Evolutionary conservation across 164 flowering plant species (phyloP).

Genomic region (Cinnamomum chago): DNA sequence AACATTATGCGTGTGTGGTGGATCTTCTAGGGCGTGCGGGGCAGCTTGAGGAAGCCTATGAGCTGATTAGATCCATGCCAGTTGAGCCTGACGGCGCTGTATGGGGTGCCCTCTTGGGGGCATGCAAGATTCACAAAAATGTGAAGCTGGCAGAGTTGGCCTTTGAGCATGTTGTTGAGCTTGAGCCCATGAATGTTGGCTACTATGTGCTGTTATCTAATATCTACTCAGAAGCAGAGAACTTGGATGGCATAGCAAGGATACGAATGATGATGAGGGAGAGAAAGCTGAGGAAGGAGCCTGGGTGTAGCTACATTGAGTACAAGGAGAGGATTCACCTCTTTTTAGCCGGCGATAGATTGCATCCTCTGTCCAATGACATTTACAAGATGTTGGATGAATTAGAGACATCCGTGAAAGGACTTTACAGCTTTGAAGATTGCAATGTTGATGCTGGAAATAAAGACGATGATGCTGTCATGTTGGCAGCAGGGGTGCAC

Average conservation of each 20-base stretch:
- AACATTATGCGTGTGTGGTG: constrained; percentile 79
- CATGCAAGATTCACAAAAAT: constrained; percentile 70
- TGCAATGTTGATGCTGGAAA: constrained; percentile 10
- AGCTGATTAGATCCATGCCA: constrained; percentile 55
- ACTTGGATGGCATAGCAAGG: constrained; percentile 50
- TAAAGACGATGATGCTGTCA: constrained; percentile 19
- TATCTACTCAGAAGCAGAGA: constrained; percentile 48
- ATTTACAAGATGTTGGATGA: constrained; percentile 51
- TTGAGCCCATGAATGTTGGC: constrained; percentile 75
- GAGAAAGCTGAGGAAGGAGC: constrained; percentile 66
- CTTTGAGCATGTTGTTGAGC: constrained; percentile 49
- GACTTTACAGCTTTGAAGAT: background rate
- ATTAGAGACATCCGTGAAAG: constrained; percentile 43
- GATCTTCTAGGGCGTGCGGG: constrained; percentile 95
- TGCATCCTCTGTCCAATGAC: constrained; percentile 57
- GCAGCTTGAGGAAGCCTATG: constrained; percentile 49
- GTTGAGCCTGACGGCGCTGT: constrained; percentile 78
- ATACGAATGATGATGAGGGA: constrained; percentile 68
- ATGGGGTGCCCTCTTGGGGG: constrained; percentile 90
- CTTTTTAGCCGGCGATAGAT: constrained; percentile 64
- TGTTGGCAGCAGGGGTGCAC: constrained; percentile 38
- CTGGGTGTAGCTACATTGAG: constrained; percentile 84
- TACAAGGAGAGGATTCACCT: constrained; percentile 49
- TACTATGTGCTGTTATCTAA: constrained; percentile 80
- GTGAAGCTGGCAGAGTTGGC: constrained; percentile 75